phyloP scores from a whole-genome alignment of 1,139 yeast species.

The Pichia inconspicua region DNA sequence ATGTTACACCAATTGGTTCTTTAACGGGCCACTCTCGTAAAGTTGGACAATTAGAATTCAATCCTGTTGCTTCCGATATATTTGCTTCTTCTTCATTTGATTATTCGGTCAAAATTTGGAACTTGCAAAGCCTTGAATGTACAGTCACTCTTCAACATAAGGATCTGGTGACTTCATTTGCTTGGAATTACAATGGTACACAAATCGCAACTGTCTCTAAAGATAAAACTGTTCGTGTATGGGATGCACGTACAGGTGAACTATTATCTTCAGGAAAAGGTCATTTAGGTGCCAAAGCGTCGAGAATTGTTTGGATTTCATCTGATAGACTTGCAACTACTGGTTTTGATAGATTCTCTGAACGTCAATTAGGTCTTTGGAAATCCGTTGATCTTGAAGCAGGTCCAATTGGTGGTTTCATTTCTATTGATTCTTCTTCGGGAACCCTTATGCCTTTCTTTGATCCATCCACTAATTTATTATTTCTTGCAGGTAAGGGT shows the following conservation, averaged over 20 bases:
- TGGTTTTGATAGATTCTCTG: slow-evolving; percentile 90
- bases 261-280: slow-evolving; percentile 79
- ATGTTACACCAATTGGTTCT: slow-evolving; percentile 57
- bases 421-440: slow-evolving; percentile 79
- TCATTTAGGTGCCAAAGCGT: slow-evolving; percentile 86
- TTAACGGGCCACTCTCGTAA: slow-evolving; percentile 85
- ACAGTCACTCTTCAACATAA: slow-evolving; percentile 72
- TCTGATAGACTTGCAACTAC: slow-evolving; percentile 82
- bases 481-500: slow-evolving; percentile 94
- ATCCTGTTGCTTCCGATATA: slow-evolving; percentile 80
- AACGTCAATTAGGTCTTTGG: slow-evolving; percentile 95
- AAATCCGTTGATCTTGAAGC: slow-evolving; percentile 61
- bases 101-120: slow-evolving; percentile 87
- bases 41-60: slow-evolving; percentile 88
- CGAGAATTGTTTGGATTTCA: slow-evolving; percentile 81
- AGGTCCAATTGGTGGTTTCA: slow-evolving; percentile 77
- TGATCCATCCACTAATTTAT: slow-evolving; percentile 71
- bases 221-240: slow-evolving; percentile 80
- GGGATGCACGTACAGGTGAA: slow-evolving; percentile 79
- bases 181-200: slow-evolving; percentile 85
- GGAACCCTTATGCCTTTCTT: slow-evolving; percentile 89
- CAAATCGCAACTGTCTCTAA: slow-evolving; percentile 85
- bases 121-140: slow-evolving; percentile 66
- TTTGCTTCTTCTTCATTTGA: slow-evolving; percentile 88
- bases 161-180: slow-evolving; percentile 83